Evolutionary conservation across 1,139 yeast genomes (phyloP).

Genomic region (Kodamaea sp.): DNA sequence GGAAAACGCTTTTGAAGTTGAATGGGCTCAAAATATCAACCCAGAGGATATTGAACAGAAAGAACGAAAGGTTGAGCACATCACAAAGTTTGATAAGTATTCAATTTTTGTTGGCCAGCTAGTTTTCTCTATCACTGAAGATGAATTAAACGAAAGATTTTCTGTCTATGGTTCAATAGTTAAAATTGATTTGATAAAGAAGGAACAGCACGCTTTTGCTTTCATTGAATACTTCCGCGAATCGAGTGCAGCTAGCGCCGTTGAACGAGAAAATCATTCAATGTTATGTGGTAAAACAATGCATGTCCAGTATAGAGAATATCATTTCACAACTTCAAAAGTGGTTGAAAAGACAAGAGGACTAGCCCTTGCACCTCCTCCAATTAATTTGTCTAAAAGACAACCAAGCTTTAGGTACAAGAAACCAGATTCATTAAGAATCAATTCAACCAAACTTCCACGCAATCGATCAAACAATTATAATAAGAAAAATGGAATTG

Average conservation of each 20-base stretch:
- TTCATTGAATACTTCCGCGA: slow-evolving; percentile 63
- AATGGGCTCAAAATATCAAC: slow-evolving; percentile 84
- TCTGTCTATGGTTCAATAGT: slow-evolving; percentile 61
- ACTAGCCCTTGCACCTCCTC: slow-evolving; percentile 68
- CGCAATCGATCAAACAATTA: slow-evolving; percentile 14
- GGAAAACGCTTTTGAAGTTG: slow-evolving; percentile 51
- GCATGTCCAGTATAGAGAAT: slow-evolving; percentile 79
- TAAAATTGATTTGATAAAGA: slow-evolving; percentile 48
- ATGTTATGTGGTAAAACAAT: slow-evolving; percentile 68
- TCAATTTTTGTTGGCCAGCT: slow-evolving; percentile 80
- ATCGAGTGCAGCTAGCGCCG: slow-evolving; percentile 78
- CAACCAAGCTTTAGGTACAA: background rate
- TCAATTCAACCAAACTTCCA: background rate
- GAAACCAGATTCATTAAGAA: slow-evolving; percentile 2
- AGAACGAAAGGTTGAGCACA: slow-evolving; percentile 11
- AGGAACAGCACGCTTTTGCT: slow-evolving; percentile 58
- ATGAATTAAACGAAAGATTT: slow-evolving; percentile 56
- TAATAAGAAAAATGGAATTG: slow-evolving; percentile 10
- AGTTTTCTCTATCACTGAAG: slow-evolving; percentile 49
- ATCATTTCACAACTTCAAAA: slow-evolving; percentile 28
- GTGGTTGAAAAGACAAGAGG: slow-evolving; percentile 18
- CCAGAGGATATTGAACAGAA: slow-evolving; percentile 8
- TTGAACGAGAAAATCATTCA: slow-evolving; percentile 78
- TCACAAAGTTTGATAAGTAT: slow-evolving; percentile 53
- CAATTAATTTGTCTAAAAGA: slow-evolving; percentile 45